A percentile compares a stretch with the other conserved stretches of the same genome.
phyloP scores from a whole-genome alignment of 768 basidiomycete genomes.

The Kwoniella botswanensis region DNA sequence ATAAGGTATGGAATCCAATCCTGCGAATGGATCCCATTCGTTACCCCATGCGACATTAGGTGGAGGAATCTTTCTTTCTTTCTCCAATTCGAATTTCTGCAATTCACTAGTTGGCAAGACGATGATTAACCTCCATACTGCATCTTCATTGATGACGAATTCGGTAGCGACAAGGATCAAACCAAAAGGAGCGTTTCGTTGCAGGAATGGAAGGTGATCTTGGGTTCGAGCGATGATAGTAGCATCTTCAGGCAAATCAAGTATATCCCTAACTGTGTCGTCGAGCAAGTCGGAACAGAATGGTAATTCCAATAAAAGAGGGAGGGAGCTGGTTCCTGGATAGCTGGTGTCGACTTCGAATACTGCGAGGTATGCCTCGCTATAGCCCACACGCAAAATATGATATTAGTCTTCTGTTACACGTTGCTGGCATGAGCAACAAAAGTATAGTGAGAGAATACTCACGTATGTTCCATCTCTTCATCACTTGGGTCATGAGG shows the following conservation, averaged over 20 bases:
- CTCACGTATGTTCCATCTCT: slow-evolving; percentile 7
- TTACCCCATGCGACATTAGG: slow-evolving; percentile 1
- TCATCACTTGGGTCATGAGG: slow-evolving; percentile 5
- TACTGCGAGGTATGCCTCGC: slow-evolving; percentile 2
- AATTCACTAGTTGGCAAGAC: neutral
- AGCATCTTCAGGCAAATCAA: neutral
- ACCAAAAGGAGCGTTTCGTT: slow-evolving; percentile 1
- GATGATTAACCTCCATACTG: slow-evolving; percentile 3
- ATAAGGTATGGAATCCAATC: neutral
- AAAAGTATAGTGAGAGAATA: too few relatives aligned
- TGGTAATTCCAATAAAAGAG: slow-evolving; percentile 15
- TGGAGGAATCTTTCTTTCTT: neutral
- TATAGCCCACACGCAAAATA: too few relatives aligned
- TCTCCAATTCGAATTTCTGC: slow-evolving; percentile 2
- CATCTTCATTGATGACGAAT: slow-evolving; percentile 2
- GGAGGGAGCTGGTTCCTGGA: slow-evolving; percentile 10
- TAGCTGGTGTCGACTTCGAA: slow-evolving; percentile 9
- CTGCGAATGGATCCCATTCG: slow-evolving; percentile 9
- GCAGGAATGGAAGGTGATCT: slow-evolving; percentile 6
- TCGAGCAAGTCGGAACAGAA: slow-evolving; percentile 1
- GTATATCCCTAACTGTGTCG: neutral
- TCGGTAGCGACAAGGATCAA: slow-evolving; percentile 10
- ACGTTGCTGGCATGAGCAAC: too few relatives aligned
- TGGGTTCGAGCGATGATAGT: neutral
- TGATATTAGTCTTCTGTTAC: neutral